Evolutionary conservation across 352 stramenopile species (phyloP).

Genomic region (Globisporangium canariense): DNA sequence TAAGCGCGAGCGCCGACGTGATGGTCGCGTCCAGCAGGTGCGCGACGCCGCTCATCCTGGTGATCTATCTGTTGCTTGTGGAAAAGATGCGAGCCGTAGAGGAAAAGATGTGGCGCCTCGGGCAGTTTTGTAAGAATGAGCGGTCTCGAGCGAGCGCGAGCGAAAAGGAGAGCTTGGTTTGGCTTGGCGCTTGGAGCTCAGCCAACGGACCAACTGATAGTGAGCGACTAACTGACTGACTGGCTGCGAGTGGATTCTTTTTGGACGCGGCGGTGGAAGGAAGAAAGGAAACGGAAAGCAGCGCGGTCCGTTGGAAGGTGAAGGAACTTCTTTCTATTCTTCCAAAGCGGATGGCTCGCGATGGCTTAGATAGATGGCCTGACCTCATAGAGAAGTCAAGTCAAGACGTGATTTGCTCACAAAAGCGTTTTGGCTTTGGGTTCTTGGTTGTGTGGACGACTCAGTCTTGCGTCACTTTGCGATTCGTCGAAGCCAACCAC

Average conservation of each 20-base stretch:
- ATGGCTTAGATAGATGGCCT: too few relatives aligned
- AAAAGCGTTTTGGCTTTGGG: too few relatives aligned
- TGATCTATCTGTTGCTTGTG: not conserved
- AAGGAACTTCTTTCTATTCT: not conserved
- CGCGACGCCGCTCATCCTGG: slow-evolving; percentile 36
- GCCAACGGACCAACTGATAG: not conserved
- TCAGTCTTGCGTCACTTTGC: too few relatives aligned
- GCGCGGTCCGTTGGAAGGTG: not conserved
- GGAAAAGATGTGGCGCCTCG: not conserved
- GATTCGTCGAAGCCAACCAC: too few relatives aligned
- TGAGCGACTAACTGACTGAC: not conserved
- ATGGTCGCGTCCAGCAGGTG: slow-evolving; percentile 55
- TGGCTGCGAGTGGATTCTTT: slow-evolving; percentile 2
- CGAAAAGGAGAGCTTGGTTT: not conserved
- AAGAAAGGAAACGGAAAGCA: not conserved
- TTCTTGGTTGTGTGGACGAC: too few relatives aligned
- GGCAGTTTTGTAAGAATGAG: slow-evolving; percentile 14
- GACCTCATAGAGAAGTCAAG: too few relatives aligned
- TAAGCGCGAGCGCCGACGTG: slow-evolving; percentile 62
- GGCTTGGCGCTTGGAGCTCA: not conserved
- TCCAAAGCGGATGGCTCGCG: not conserved
- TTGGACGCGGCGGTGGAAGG: not conserved
- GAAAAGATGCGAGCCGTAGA: not conserved
- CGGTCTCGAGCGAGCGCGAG: not conserved
- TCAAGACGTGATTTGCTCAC: too few relatives aligned